Evolutionary conservation across 2,329 filamentous ascomycete species (phyloP).

Genomic region (Verticillium tricorpus): DNA sequence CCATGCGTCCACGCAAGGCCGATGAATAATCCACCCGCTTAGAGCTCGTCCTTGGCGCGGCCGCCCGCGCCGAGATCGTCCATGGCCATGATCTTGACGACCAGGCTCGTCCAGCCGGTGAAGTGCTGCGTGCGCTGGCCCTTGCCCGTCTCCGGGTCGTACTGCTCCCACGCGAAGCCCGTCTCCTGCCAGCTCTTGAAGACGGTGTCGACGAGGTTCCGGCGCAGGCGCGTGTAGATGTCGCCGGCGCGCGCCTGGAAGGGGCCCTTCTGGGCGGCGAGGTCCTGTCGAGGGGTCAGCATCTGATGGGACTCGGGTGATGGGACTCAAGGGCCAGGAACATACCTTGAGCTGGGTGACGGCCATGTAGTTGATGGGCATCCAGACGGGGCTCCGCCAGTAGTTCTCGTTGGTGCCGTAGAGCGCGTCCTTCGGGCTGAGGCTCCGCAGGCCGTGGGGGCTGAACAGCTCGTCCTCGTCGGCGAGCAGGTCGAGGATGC

Average conservation of each 20-base stretch:
- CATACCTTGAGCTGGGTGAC: slow-evolving; percentile 73
- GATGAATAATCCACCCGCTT: slow-evolving; percentile 5
- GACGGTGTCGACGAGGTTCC: slow-evolving; percentile 84
- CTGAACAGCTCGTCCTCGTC: slow-evolving; percentile 89
- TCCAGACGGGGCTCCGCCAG: slow-evolving; percentile 92
- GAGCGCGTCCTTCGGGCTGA: slow-evolving; percentile 77
- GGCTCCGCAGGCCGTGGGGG: slow-evolving; percentile 77
- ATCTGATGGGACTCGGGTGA: too few relatives aligned
- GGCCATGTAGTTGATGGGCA: slow-evolving; percentile 92
- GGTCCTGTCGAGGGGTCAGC: slow-evolving; percentile 39
- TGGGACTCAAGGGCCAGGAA: slow-evolving; percentile 24
- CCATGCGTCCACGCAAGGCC: background rate
- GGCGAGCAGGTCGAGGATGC: slow-evolving; percentile 70
- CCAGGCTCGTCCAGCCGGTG: slow-evolving; percentile 97
- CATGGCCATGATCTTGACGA: slow-evolving; percentile 97
- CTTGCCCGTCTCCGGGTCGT: slow-evolving; percentile 84
- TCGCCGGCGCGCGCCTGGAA: slow-evolving; percentile 63
- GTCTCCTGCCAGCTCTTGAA: slow-evolving; percentile 85
- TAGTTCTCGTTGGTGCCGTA: slow-evolving; percentile 96
- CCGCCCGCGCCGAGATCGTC: slow-evolving; percentile 53
- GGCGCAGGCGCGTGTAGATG: slow-evolving; percentile 72
- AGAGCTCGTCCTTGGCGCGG: slow-evolving; percentile 44
- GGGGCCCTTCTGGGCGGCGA: slow-evolving; percentile 63
- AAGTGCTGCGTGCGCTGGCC: slow-evolving; percentile 98
- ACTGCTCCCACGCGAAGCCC: slow-evolving; percentile 98